phyloP scores from a whole-genome alignment of 2,329 filamentous ascomycete genomes.

The Scopulariopsis brevicaulis region DNA sequence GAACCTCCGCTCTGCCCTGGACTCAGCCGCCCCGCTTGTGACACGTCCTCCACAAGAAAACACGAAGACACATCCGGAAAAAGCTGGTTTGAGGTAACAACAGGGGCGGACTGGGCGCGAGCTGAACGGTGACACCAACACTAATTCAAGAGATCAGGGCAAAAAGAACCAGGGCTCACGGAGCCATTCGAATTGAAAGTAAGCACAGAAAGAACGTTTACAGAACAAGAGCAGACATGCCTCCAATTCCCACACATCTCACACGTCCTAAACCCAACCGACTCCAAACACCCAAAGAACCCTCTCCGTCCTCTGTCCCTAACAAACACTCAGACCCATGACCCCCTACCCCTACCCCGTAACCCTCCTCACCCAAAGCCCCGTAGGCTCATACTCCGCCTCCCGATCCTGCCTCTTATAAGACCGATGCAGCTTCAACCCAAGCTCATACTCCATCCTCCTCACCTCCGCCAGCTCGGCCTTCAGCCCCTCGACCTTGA shows the following conservation, averaged over 20 bases:
- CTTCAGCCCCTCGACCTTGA: constrained; percentile 55
- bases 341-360: constrained; percentile 29
- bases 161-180: background rate
- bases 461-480: constrained; percentile 61
- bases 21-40: background rate
- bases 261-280: background rate
- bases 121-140: background rate
- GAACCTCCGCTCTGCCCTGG: no score
- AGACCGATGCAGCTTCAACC: constrained; percentile 60
- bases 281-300: background rate
- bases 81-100: background rate
- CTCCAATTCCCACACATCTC: background rate
- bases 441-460: constrained; percentile 68
- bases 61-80: background rate
- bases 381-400: constrained; percentile 51
- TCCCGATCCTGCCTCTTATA: constrained; percentile 66
- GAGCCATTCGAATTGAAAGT: background rate
- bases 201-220: background rate
- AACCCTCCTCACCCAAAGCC: constrained; percentile 69
- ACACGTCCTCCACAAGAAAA: background rate
- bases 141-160: no score
- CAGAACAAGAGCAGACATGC: background rate
- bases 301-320: background rate
- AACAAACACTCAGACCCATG: background rate
- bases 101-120: no score